phyloP scores from a whole-genome alignment of 495 filamentous ascomycete genomes.

The Aspergillus sclerotiicarbonarius region DNA sequence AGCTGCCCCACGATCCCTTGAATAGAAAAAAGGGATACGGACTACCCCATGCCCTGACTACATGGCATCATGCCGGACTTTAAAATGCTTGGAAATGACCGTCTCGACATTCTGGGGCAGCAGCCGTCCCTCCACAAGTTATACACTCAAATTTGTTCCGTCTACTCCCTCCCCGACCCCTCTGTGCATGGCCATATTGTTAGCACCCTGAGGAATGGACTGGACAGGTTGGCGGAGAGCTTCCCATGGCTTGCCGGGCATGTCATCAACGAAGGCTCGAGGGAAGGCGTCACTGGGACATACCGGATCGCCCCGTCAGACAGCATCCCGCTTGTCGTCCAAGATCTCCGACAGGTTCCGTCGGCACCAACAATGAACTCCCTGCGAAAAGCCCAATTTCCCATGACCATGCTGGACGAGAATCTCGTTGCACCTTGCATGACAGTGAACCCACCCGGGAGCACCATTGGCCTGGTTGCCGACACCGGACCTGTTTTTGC shows the following conservation, averaged over 20 bases:
- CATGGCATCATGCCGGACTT: too few relatives aligned
- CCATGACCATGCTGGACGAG: conserved; percentile 55
- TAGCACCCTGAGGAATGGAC: conserved; percentile 31
- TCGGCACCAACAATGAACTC: conserved; percentile 39
- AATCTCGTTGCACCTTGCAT: conserved; percentile 43
- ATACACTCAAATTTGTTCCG: conserved; percentile 48
- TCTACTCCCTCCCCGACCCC: conserved; percentile 29
- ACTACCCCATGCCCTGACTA: too few relatives aligned
- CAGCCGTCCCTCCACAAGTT: too few relatives aligned
- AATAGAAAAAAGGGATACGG: too few relatives aligned
- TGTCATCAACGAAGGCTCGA: conserved; percentile 42
- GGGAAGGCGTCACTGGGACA: conserved; percentile 33
- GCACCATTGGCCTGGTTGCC: neutral
- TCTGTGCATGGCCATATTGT: conserved; percentile 28
- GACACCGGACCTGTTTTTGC: conserved; percentile 42
- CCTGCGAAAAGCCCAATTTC: conserved; percentile 41
- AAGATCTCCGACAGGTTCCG: conserved; percentile 37
- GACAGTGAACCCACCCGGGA: conserved; percentile 32
- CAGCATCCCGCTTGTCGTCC: conserved; percentile 38
- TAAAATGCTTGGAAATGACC: too few relatives aligned
- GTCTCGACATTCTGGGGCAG: too few relatives aligned
- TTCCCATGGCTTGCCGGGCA: conserved; percentile 58
- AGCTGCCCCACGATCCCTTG: too few relatives aligned
- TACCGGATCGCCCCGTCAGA: conserved; percentile 40
- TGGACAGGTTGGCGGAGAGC: conserved; percentile 31